Evolutionary conservation across 1,284 basidiomycete species (phyloP), one percentile per base, ranked within the genome.

Genomic region (Malassezia globosa): DNA sequence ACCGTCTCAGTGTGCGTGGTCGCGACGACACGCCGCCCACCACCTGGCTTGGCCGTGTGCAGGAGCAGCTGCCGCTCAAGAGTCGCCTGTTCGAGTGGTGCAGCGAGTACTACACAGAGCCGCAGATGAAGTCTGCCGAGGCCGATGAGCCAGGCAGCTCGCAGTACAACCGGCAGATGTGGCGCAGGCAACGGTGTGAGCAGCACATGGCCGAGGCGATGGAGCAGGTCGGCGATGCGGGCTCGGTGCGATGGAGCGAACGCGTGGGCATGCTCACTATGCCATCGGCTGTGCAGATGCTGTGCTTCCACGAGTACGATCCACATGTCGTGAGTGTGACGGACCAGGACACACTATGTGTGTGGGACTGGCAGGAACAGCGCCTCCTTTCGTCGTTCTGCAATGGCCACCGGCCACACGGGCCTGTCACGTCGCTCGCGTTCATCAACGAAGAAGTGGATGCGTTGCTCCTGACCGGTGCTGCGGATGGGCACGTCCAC

Each of bases 371-470:
- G 92, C 81, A 84, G 48, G 79, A 80, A 48, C 80, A 82, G 43
- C 81, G 80, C 59, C 80, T 83, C 40, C 69, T 96, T 47, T 83
- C 82, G 56, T 77, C 81, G 40, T 97, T 96, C 73, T 83, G 80
- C 64, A 96, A 96, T 60, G 87, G 87, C 37, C 90, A 92, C 69
- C 80, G 84, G 1, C 76, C 75, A 45, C 83, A 84, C 33, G 85
- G 83, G 7, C 82, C 80, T 52, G 87, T 96, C 56, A 94, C 92
- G 0, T 82, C 85, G 1, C 74, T 95, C n/a, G 79, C 87, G 47
- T 83, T 96, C 66, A 87, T 97, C 73, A 96, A 97, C 70, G 87
- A 97, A 73, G 89, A 94, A 54, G 84, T 88, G 10, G 85, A 87
- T 18, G 87, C 87, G 1, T 81, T 96, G 51, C 82, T 97, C 54